Conservation (phyloP, 164 flowering plant genomes). For the Kalanchoe fedtschenkoi region DNA sequence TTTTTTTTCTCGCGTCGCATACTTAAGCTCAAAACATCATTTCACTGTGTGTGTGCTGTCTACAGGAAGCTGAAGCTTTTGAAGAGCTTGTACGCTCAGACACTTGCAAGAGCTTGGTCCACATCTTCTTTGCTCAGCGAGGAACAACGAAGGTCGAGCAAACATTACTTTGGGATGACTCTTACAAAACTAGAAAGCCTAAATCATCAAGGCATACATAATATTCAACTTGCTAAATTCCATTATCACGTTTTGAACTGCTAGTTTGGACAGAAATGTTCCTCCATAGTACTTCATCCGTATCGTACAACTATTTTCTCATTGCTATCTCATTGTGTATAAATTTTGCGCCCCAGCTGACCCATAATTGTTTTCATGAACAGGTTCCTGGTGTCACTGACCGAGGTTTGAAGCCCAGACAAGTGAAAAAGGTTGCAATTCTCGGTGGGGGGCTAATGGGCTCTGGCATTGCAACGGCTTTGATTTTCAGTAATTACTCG, state of each 20-base stretch:
- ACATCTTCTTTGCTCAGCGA: constrained; percentile 63
- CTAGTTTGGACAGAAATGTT: too few relatives aligned
- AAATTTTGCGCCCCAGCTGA: background rate
- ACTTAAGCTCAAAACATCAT: background rate
- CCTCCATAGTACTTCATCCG: too few relatives aligned
- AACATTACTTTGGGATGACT: background rate
- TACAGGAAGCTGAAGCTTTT: constrained; percentile 54
- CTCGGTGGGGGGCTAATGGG: constrained; percentile 98
- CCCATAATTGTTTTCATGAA: background rate
- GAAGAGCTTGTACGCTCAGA: constrained; percentile 40
- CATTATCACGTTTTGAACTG: too few relatives aligned
- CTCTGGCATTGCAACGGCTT: constrained; percentile 88
- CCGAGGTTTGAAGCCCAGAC: constrained; percentile 68
- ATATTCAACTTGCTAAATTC: too few relatives aligned
- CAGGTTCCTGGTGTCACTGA: constrained; percentile 91
- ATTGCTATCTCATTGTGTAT: too few relatives aligned
- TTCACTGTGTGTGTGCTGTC: constrained; percentile 7
- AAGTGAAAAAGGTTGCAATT: constrained; percentile 62
- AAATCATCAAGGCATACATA: too few relatives aligned
- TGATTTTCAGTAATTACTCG: constrained; percentile 55
- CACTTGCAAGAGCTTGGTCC: constrained; percentile 56
- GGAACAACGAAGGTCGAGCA: constrained; percentile 58
- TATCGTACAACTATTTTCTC: too few relatives aligned
- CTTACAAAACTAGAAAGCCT: background rate
- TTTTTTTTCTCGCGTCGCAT: background rate